Evolutionary conservation across 805 yeast genomes (phyloP), one percentile per base, ranked within the genome.

Genomic region (Saturnispora kantuleensis): DNA sequence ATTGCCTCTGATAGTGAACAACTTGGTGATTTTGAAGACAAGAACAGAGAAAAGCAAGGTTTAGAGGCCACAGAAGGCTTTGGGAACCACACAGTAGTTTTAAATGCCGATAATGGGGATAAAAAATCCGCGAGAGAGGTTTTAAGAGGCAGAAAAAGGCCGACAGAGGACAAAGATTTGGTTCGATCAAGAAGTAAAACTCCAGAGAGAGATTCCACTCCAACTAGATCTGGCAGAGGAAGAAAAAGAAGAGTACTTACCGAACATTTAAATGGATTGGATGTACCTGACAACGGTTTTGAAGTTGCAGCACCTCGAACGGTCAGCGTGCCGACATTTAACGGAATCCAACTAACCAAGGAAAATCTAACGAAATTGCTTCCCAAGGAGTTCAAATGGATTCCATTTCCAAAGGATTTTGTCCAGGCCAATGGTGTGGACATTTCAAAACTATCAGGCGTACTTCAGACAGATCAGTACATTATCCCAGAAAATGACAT

Each of bases 401-500:
- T 70, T 11, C 66, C 63, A 3, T 69, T 68, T 3, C 84, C 84
- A 4, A 55, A 56, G 10, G 65, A 61, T 16, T 76, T 68, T 50
- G 54, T 54, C n/a, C 77, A 70, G 2, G 45, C 57, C 31, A 45
- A 54, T 35, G 57, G 60, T 3, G 70, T 72, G 1, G 74, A 71
- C 49, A 50, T 64, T 31, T 47, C 59, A 2, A 39, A 47, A 12
- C 50, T 54, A 35, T 35, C 42, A 10, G 11, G 17, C 3, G 28
- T 49, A 17, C 28, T 38, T 6, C 54, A 59, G 7, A 53, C 57
- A 37, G 62, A 56, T 15, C 66, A 72, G 0, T 81, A 74, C 50
- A 60, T 66, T 50, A 70, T 79, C 30, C 85, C 85, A 0, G 79
- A 76, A 17, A 71, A 62, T 13, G 66, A 67, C 15, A 58, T 52